A percentile compares a stretch with the other conserved stretches of the same genome.
Conservation (phyloP, 225 moss, liverwort and hornwort species). For the Neckera pumila region DNA sequence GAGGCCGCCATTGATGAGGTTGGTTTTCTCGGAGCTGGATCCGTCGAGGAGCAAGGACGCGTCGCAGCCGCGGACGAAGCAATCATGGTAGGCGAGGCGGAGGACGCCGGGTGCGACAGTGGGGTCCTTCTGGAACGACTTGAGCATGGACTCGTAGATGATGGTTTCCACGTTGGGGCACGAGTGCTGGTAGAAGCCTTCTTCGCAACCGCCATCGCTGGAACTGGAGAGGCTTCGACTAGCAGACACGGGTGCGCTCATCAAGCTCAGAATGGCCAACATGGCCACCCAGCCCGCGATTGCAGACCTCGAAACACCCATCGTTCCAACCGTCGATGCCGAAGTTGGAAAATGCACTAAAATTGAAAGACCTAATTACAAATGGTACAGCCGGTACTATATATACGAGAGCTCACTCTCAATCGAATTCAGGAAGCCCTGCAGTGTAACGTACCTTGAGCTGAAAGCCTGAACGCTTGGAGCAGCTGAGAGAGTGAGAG, state of each 20-base stretch:
- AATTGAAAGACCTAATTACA: not conserved
- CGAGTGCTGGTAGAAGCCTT: not conserved
- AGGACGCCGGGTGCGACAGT: not conserved
- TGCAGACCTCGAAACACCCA: not conserved
- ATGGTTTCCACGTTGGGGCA: not conserved
- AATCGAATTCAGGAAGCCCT: not conserved
- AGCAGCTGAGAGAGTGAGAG: not conserved
- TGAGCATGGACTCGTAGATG: not conserved
- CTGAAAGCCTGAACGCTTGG: not conserved
- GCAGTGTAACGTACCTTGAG: not conserved
- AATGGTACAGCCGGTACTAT: not conserved
- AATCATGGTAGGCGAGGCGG: not conserved
- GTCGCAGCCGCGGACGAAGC: not conserved
- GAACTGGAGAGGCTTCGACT: not conserved
- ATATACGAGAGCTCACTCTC: not conserved
- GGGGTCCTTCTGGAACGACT: not conserved
- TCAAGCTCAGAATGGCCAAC: not conserved
- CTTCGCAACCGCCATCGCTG: not conserved
- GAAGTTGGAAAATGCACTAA: not conserved
- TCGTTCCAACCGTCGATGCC: not conserved
- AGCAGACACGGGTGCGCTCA: not conserved
- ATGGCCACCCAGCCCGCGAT: not conserved
- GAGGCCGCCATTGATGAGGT: not conserved
- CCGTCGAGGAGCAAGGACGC: not conserved
- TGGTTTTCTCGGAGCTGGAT: not conserved